A percentile compares a stretch with the other conserved stretches of the same genome.
Evolutionary conservation across 1,284 basidiomycete species (phyloP).

Genomic region (Fomes fomentarius): DNA sequence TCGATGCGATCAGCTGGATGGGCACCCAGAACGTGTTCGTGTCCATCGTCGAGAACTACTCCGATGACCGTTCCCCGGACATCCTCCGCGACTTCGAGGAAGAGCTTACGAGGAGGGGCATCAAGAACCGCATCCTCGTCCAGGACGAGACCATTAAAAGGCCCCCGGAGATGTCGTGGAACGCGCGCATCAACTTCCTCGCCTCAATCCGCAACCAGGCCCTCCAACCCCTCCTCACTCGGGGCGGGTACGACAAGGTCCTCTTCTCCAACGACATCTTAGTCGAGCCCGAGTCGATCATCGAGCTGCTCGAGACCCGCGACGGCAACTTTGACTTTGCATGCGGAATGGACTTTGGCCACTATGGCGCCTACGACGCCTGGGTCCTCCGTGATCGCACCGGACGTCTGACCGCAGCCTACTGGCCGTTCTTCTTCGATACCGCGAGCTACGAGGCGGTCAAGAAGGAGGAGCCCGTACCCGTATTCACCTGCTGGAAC

Average conservation of each 20-base stretch:
- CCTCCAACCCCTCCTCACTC: conserved; percentile 45
- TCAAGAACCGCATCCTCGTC: conserved; percentile 40
- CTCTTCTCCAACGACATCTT: conserved; percentile 58
- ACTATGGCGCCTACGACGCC: conserved; percentile 15
- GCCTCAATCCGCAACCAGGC: conserved; percentile 48
- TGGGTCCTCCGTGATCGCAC: too few relatives aligned
- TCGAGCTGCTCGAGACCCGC: conserved; percentile 51
- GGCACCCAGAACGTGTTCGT: conserved; percentile 55
- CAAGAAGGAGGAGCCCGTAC: too few relatives aligned
- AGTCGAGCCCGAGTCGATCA: conserved; percentile 47
- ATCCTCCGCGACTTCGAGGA: conserved; percentile 41
- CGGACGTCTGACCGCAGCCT: too few relatives aligned
- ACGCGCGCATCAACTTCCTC: conserved; percentile 47
- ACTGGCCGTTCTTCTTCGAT: too few relatives aligned
- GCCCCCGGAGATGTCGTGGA: conserved; percentile 39
- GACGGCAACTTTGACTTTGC: conserved; percentile 55
- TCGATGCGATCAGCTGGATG: conserved; percentile 43
- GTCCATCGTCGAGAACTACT: conserved; percentile 60
- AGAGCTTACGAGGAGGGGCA: conserved; percentile 34
- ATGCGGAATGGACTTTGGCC: conserved; percentile 55
- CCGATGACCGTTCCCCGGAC: conserved; percentile 44
- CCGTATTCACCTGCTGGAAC: too few relatives aligned
- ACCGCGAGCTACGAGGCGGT: too few relatives aligned
- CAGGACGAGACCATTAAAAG: conserved; percentile 34
- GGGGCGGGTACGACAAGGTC: conserved; percentile 46